Evolutionary conservation across 148 eudicot genomes (phyloP).

Genomic region (Cornus controversa): DNA sequence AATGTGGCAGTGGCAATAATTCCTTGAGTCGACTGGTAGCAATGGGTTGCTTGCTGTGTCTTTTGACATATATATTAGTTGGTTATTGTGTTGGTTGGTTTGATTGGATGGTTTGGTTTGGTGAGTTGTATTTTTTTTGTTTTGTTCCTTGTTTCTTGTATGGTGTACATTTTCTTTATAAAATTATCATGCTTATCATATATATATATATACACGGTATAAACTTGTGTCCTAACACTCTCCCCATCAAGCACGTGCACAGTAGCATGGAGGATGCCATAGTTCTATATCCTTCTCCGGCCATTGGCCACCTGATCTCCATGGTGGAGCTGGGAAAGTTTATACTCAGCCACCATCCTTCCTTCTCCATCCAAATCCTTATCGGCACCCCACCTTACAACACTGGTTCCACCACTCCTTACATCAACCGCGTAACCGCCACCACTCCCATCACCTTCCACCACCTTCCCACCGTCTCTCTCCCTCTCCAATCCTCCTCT

Average conservation of each 20-base stretch:
- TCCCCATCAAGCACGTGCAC: not conserved
- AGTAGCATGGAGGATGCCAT: not conserved
- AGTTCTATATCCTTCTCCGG: constrained; percentile 26
- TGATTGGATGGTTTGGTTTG: too few species aligned
- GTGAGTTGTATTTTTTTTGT: too few species aligned
- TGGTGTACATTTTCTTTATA: too few species aligned
- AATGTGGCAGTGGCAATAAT: too few species aligned
- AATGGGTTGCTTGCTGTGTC: too few species aligned
- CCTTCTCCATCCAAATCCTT: constrained; percentile 23
- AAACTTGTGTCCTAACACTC: too few species aligned
- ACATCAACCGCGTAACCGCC: constrained; percentile 20
- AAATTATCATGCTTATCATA: too few species aligned
- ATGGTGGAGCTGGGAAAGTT: constrained; percentile 35
- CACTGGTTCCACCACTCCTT: constrained; percentile 21
- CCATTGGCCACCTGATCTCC: constrained; percentile 28
- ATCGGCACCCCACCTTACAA: constrained; percentile 11
- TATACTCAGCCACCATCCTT: constrained; percentile 26
- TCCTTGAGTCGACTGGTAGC: too few species aligned
- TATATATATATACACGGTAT: too few species aligned
- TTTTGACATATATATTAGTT: too few species aligned
- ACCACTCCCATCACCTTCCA: constrained; percentile 34
- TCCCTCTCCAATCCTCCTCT: not conserved
- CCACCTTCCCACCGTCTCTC: constrained; percentile 25
- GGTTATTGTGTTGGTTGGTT: too few species aligned
- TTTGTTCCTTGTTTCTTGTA: too few species aligned